phyloP scores from a whole-genome alignment of 2,329 filamentous ascomycete genomes.

The Colletotrichum tofieldiae region DNA sequence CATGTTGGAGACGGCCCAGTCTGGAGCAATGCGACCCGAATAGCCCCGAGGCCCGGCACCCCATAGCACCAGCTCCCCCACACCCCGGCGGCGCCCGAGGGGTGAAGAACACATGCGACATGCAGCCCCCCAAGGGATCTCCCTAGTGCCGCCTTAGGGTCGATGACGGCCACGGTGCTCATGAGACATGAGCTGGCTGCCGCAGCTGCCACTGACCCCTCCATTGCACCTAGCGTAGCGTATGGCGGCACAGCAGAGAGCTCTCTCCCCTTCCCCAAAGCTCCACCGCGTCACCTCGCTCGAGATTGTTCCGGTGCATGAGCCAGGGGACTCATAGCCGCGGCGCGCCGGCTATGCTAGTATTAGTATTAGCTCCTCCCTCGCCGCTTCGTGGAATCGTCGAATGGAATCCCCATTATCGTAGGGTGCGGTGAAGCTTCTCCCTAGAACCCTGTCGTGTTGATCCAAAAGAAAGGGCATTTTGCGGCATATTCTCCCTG shows the following conservation, averaged over 20 bases:
- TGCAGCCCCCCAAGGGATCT: conserved; percentile 12
- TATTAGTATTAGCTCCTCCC: conserved; percentile 38
- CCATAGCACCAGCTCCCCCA: conserved; percentile 23
- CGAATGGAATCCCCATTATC: conserved; percentile 17
- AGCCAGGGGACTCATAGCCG: conserved; percentile 38
- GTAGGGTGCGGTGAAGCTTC: conserved; percentile 34
- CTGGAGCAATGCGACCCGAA: conserved; percentile 38
- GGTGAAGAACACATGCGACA: conserved; percentile 37
- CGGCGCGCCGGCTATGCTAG: conserved; percentile 31
- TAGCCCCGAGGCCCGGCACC: conserved; percentile 27
- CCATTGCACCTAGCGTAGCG: conserved; percentile 26
- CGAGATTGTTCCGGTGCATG: conserved; percentile 38
- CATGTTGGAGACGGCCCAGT: conserved; percentile 24
- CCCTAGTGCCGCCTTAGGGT: conserved; percentile 37
- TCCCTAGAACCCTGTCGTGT: conserved; percentile 38
- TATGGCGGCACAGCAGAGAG: conserved; percentile 14
- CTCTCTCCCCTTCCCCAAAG: conserved; percentile 12
- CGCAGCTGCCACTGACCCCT: conserved; percentile 12
- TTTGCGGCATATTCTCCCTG: conserved; percentile 36
- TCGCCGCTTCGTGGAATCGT: conserved; percentile 33
- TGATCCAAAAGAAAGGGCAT: conserved; percentile 14
- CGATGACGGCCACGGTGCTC: conserved; percentile 31
- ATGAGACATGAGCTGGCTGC: conserved; percentile 20
- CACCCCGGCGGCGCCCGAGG: conserved; percentile 32
- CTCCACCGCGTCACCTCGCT: conserved; percentile 39